Conservation (phyloP, 140 eudicot species). For the Stevia rebaudiana region DNA sequence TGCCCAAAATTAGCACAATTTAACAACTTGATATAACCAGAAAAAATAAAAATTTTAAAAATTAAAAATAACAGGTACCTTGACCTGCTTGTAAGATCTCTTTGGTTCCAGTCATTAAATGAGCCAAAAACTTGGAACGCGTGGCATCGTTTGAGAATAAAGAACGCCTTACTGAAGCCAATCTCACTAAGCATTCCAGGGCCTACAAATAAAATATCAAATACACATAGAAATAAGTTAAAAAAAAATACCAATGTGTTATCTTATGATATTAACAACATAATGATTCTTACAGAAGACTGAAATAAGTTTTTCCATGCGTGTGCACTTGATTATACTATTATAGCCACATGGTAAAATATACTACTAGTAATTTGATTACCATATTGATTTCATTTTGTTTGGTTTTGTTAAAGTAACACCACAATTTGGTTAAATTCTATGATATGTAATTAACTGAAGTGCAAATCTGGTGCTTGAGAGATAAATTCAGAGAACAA, state of each 20-base stretch:
- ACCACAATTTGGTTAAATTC: background rate
- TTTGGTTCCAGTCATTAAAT: conserved; percentile 85
- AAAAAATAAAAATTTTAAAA: background rate
- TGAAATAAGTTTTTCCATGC: background rate
- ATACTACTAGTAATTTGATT: background rate
- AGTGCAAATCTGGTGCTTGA: background rate
- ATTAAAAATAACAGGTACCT: conserved; percentile 48
- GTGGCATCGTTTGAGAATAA: conserved; percentile 75
- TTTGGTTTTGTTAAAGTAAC: background rate
- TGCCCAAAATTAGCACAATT: background rate
- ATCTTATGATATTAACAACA: background rate
- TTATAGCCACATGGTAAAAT: background rate
- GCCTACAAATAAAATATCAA: conserved; percentile 52
- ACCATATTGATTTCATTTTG: too few relatives aligned
- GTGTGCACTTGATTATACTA: background rate
- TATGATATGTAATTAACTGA: background rate
- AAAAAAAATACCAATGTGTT: too few relatives aligned
- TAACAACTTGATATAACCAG: background rate
- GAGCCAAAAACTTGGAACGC: conserved; percentile 73
- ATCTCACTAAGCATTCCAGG: conserved; percentile 83
- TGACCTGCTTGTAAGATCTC: conserved; percentile 84
- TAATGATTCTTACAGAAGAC: background rate
- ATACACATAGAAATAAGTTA: too few relatives aligned
- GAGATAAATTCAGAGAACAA: background rate
- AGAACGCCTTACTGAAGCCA: conserved; percentile 89